phyloP scores from a whole-genome alignment of 345 rosid species.

The Pseudoturritis turrita region DNA sequence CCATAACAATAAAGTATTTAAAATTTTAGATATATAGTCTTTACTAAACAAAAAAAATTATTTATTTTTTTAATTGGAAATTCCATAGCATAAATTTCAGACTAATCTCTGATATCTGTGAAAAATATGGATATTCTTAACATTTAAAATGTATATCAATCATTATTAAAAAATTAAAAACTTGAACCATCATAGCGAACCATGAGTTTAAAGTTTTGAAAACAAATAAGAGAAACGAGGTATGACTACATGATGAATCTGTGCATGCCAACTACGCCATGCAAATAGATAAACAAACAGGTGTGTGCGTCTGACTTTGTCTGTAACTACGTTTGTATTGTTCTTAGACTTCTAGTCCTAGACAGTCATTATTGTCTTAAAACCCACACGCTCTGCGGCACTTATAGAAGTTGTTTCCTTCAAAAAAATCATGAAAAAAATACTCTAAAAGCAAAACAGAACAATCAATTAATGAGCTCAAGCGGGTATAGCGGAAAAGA shows the following conservation, averaged over 20 bases:
- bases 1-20: too few relatives aligned
- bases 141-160: too few relatives aligned
- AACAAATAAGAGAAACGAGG: background rate
- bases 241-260: slow-evolving; percentile 8
- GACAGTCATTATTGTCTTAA: slow-evolving; percentile 17
- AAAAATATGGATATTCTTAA: too few relatives aligned
- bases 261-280: slow-evolving; percentile 23
- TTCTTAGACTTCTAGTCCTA: too few relatives aligned
- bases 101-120: too few relatives aligned
- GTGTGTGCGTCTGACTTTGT: slow-evolving; percentile 9
- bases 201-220: background rate
- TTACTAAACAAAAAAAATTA: too few relatives aligned
- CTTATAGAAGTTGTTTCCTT: background rate
- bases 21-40: too few relatives aligned
- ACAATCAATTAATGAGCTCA: background rate
- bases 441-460: slow-evolving; percentile 7
- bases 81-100: too few relatives aligned
- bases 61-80: too few relatives aligned
- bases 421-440: slow-evolving; percentile 6
- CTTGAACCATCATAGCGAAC: too few relatives aligned
- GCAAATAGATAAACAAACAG: slow-evolving; percentile 5
- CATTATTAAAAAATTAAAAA: too few relatives aligned
- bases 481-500: background rate
- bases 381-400: slow-evolving; percentile 20
- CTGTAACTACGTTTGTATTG: slow-evolving; percentile 13